phyloP scores from a whole-genome alignment of 371 early-diverging fungal genomes.

The Mucor plumbeus region DNA sequence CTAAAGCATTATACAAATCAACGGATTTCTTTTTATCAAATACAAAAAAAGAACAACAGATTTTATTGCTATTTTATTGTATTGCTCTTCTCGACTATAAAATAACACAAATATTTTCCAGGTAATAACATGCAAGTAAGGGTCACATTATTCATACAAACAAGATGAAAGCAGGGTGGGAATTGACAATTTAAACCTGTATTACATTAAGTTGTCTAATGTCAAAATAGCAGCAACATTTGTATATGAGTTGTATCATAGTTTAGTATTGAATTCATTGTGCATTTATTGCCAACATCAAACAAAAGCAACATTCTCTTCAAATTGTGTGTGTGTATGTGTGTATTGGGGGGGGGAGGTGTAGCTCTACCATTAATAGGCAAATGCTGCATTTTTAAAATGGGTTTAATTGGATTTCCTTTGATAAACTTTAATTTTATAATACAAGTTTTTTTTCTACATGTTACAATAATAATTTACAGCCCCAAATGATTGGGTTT shows the following conservation, averaged over 20 bases:
- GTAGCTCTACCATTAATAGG: background rate
- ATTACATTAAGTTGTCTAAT: background rate
- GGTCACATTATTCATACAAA: conserved; percentile 1
- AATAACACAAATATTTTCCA: background rate
- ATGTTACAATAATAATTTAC: background rate
- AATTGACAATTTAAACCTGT: background rate
- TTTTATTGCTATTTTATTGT: background rate
- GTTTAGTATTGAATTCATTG: too few species aligned
- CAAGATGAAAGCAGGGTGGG: background rate
- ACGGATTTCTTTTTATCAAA: too few species aligned
- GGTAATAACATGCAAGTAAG: background rate
- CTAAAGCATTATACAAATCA: too few species aligned
- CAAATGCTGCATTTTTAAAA: conserved; percentile 8
- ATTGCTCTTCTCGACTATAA: background rate
- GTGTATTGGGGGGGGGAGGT: background rate
- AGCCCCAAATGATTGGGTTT: background rate
- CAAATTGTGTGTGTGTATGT: background rate
- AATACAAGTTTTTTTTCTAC: background rate
- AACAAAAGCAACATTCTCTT: too few species aligned
- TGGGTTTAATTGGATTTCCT: conserved; percentile 2
- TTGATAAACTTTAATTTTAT: background rate
- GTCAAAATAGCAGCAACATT: background rate
- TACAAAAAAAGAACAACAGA: background rate
- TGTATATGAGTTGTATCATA: background rate
- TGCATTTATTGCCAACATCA: too few species aligned